Base-by-base conservation (phyloP, 2,329 filamentous ascomycete species). In the Botryotinia narcissicola region DNA sequence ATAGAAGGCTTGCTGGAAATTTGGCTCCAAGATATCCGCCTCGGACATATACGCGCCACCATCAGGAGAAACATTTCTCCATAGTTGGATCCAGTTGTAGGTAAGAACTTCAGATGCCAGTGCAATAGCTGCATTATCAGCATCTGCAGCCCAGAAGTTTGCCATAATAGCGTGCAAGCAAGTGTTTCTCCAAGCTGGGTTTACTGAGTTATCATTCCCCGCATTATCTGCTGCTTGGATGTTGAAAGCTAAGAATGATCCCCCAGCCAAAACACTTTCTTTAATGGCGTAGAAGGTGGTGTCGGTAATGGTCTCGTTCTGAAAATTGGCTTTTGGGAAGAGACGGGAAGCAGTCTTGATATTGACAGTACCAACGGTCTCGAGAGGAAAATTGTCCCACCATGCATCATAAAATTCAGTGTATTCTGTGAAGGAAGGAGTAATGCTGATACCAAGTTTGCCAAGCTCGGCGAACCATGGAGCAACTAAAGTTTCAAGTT, bases 1-100 rank as follows among this genome's bases (percentile, higher is more conserved):
- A 75, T 83, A 87, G 75, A 86, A 86, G 16, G 62, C 70, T 44
- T 77, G 71, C 46, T 76, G 73, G 40, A 74, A 77, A 37, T 76
- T 59, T 1, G 74, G 75, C 60, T 76, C 76, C 10, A 71, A 20
- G 7, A 72, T 74, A 67, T 77, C 75, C 7, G 61, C 70, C 68
- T 77, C 76, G 14, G 71, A 68, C 29, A 76, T 54, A 54, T 76
- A 76, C 4, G 71, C 63, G 2, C 74, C 74, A 37, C 72, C 60
- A 57, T 71, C 73, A 14, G 73, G 71, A 44, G 73, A 74, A 2
- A 75, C 61, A 54, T 74, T 70, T 60, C 74, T 70, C 76, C 75
- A 77, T 25, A 61, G 51, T 54, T 75, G 71, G 67, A 77, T 76
- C 64, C 62, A 68, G 60, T 72, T 72, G 16, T 72, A 74, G 14